Evolutionary conservation across 345 rosid genomes (phyloP), one percentile per base, ranked within the genome.

Genomic region (Dimocarpus longan): DNA sequence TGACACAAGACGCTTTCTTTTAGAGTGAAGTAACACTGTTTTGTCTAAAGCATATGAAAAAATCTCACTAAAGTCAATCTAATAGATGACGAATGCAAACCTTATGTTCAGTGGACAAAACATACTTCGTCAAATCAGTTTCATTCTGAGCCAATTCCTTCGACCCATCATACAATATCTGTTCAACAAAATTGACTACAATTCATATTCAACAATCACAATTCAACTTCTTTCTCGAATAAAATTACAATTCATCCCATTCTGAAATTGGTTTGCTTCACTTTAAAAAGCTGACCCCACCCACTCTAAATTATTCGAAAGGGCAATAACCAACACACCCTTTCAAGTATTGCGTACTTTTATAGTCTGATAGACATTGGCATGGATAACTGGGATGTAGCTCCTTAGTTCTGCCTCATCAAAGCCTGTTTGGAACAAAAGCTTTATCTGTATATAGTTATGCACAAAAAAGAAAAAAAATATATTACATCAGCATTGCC

Each of bases 351-450:
- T 91, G 92, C 98, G 77, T 94, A 97, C 99, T 92, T 97, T 97
- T 89, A 97, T 92, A 84, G 97, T 93, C 91, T 97, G 99, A 86
- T 90, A 97, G 66, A 94, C 89, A 85, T 97, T 97, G 86, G 98
- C 99, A 82, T 97, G 98, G 77, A 94, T 91, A 89, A 97, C 98
- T 28, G 98, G 83, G 76, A 89, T 87, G 81, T 94, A 97, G 87
- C 92, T 94, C 91, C 87, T 93, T 76, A 93, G 88, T 78, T 97
- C 99, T 11, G 85, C 81, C 77, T 94, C 99, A 64, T 93, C 98
- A 70, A 94, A 97, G 18, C 99, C 99, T 75, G 96, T 97, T 89
- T 97, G 98, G 83, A 97, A 97, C 54, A 97, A 83, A 76, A 97
- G 98, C 80, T 94, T 97, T 80, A 97, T 94, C 99, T 97, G 94